Evolutionary conservation across 2,329 filamentous ascomycete species (phyloP), one percentile per base, ranked within the genome.

Genomic region (Apiospora malaysiana): DNA sequence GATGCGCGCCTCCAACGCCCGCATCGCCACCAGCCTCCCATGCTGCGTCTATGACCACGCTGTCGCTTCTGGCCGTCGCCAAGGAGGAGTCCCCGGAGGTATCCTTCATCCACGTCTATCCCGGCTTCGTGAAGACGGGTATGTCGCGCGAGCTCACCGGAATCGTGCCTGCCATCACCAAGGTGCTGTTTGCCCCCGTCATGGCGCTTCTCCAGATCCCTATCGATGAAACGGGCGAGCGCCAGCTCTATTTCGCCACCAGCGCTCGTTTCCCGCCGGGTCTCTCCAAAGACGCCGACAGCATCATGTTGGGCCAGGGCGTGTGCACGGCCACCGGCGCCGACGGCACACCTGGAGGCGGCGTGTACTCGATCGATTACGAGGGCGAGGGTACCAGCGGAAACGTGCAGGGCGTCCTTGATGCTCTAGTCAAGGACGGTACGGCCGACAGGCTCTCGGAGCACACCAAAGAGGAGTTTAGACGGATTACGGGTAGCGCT

Each of bases 61-160:
- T 90, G 0, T 79, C 81, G 0, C 78, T 87, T 49, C 86, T 87
- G 69, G 81, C 85, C 21, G 77, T 90, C 4, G 84, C 87, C 0
- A 77, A 78, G 4, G 77, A 78, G 5, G 82, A 16, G 14, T 23
- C 86, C 37, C 85, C 85, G 0, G 79, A 80, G 6, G 78, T 85
- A 16, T 77, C 77, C 0, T 85, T 84, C 70, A 74, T 85, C 8
- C 82, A 84, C 70, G 77, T 77, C 43, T 83, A 78, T 67, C 83
- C 83, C 0, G 81, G 82, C 2, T 74, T 78, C 27, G 82, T 84
- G 14, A 79, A 80, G 63, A 81, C 81, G 1, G 76, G 76, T 18
- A 74, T 74, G 71, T 49, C 75, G 40, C 71, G 74, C 7, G 77
- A 73, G 59, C 71, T 73, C 71, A 78, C 69, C 23, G 78, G 73